Evolutionary conservation across 1,284 basidiomycete species (phyloP).

Genomic region (Ceratobasidium sp.): DNA sequence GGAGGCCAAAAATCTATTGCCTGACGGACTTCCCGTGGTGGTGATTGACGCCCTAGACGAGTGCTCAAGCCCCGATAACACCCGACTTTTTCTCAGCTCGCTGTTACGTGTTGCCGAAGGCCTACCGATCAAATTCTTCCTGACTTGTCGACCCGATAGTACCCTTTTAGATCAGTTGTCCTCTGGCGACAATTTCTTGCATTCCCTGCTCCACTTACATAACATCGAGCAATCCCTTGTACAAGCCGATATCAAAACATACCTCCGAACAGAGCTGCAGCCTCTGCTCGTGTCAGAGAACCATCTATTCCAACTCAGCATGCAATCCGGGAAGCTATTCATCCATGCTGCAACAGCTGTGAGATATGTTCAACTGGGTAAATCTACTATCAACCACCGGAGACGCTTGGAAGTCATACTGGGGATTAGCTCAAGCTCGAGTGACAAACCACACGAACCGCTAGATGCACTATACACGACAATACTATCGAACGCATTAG

Average conservation of each 20-base stretch:
- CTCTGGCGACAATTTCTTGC: not conserved
- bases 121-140: constrained; percentile 23
- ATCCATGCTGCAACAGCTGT: constrained; percentile 40
- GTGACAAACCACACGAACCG: not conserved
- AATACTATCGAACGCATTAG: not conserved
- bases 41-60: constrained; percentile 20
- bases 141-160: constrained; percentile 6
- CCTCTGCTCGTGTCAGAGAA: not conserved
- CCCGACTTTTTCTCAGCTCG: not conserved
- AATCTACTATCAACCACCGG: not conserved
- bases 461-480: constrained; percentile 10
- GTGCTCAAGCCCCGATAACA: not conserved
- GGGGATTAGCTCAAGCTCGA: not conserved
- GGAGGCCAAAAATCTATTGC: not conserved
- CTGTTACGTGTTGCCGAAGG: not conserved
- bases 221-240: constrained; percentile 43
- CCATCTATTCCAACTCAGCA: constrained; percentile 18
- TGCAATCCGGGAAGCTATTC: constrained; percentile 32
- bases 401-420: not conserved
- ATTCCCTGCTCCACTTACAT: constrained; percentile 22
- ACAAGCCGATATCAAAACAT: constrained; percentile 41
- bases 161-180: not conserved
- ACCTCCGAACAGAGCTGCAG: constrained; percentile 20
- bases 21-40: not conserved
- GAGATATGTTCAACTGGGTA: not conserved